Evolutionary conservation across 495 filamentous ascomycete species (phyloP), one percentile per base, ranked within the genome.

Genomic region (Xylaria palmicola): DNA sequence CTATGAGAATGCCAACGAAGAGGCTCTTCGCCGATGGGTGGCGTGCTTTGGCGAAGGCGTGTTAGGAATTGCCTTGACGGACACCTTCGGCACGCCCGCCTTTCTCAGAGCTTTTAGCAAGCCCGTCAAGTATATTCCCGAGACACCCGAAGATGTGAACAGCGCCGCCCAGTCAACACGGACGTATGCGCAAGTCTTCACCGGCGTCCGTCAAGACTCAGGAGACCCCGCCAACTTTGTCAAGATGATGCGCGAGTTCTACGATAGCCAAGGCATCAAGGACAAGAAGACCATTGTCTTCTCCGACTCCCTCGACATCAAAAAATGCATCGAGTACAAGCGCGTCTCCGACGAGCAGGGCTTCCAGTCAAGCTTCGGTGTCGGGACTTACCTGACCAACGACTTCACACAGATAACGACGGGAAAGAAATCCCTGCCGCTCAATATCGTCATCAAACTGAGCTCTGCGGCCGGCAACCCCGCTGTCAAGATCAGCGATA

Each of bases 401-500:
- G 94, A 98, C 72, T 98, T 91, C 73, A 73, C 69, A 7, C 83
- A 89, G 62, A 73, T 78, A 39, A 84, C 80, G 17, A 86, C 83
- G 5, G 85, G 85, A 24, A 83, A 87, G 68, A 98, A 97, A 73
- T 97, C 92, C 6, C 84, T 85, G n/a, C 94, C 94, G 0, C 81
- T 98, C 17, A 98, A 98, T 65, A 98, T 98, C 63, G 94, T 98
- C 63, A 96, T 98, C 77, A 98, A 98, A 76, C 82, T 98, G 47
- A 86, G 88, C 54, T 90, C 90, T 12, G 94, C 92, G 0, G 85
- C 78, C 20, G 93, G 93, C 7, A 83, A 85, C n/a, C 86, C 88
- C 0, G 92, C 93, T 0, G 83, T 98, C 66, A 98, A 98, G 80
- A 91, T 98, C 61, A 97, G 93, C 65, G 94, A 98, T 71, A 97